Base-by-base conservation (phyloP, 495 filamentous ascomycete species). In the Cryomyces antarcticus region DNA sequence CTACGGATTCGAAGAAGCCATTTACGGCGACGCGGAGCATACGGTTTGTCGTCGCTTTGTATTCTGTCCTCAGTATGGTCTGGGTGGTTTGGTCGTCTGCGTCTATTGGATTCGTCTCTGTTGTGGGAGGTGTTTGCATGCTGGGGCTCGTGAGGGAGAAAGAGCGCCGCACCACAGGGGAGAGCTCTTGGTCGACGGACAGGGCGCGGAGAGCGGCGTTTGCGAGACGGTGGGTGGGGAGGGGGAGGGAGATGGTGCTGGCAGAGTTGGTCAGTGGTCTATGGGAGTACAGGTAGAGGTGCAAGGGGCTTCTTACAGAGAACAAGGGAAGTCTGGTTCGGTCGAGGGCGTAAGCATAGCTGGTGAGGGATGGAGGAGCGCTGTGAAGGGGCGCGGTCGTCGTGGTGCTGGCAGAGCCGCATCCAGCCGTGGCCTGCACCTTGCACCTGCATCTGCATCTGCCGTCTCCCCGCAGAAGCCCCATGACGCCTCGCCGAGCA, bases 11-110 rank as follows among this genome's bases (percentile, higher is more conserved):
- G 68, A 96, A 84, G 54, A 93, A 93, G n/a, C 88, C 85, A 62
- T 97, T 97, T 49, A 94, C 88, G 10, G 89, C 84, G 7, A 97
- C 89, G 11, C 89, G 77, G 48, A 97, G 69, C 92, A 95, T 95
- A 44, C 89, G 77, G 49, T 93, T 89, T 11, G 89, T 96, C 0
- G 84, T 86, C 0, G 89, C 89, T 39, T 69, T 72, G 64, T 96
- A 97, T 41, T 79, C 72, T 7, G 78, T 78, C 33, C 70, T 64
- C 37, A 97, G 67, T 5, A 86, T 62, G 4, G 68, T 74, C 17
- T 24, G 17, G 17, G 17, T 24, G 41, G 68, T 62, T 9, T 50
- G 56, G 28, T 64, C 62, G 6, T 63, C 61, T 10, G 62, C 55
- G 2, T 52, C 29, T 38, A 55, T 39, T 12, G 53, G 4, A 11